These are phyloP conservation scores for Monilinia vaccinii-corymbosi DNA, from an alignment of 2,329 filamentous ascomycete species.

Conservation along the genomic window DNA sequence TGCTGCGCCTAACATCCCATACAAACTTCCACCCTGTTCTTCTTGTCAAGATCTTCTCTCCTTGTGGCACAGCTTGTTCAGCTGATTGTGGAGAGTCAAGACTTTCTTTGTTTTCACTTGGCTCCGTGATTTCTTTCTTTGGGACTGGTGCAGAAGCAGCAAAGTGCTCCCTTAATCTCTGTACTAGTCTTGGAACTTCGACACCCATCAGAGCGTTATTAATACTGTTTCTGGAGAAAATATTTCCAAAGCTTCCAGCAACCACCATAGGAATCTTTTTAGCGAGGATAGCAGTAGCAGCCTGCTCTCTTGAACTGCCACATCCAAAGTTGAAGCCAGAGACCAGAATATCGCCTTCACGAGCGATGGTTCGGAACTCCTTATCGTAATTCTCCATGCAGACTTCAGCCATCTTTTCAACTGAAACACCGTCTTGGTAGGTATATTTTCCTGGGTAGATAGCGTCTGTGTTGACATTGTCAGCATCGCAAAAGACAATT, in stretches of 20 bases:
- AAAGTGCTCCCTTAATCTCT: conserved; percentile 56
- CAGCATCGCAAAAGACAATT: conserved; percentile 77
- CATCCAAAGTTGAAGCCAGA: conserved; percentile 84
- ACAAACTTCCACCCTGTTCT: conserved; percentile 75
- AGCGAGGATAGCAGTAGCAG: conserved; percentile 77
- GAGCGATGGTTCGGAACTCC: conserved; percentile 54
- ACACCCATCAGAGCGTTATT: conserved; percentile 70
- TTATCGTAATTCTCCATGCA: conserved; percentile 94
- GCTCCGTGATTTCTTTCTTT: conserved; percentile 39
- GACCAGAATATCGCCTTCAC: conserved; percentile 71
- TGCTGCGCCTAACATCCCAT: conserved; percentile 70
- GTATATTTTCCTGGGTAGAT: conserved; percentile 92
- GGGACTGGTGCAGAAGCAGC: conserved; percentile 28
- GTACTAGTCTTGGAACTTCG: conserved; percentile 58
- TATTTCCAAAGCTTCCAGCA: conserved; percentile 73
- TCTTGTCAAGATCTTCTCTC: conserved; percentile 50
- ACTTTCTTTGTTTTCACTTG: conserved; percentile 39
- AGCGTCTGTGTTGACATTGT: conserved; percentile 85
- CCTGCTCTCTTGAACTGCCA: conserved; percentile 74
- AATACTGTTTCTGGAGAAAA: conserved; percentile 70
- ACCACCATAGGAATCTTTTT: conserved; percentile 74
- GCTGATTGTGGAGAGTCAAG: conserved; percentile 41
- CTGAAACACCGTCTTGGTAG: conserved; percentile 75
- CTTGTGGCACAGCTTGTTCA: conserved; percentile 31
- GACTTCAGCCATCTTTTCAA: conserved; percentile 74